Evolutionary conservation across 106 monocot species (phyloP), one percentile per base, ranked within the genome.

Genomic region (Iris macrosiphon): DNA sequence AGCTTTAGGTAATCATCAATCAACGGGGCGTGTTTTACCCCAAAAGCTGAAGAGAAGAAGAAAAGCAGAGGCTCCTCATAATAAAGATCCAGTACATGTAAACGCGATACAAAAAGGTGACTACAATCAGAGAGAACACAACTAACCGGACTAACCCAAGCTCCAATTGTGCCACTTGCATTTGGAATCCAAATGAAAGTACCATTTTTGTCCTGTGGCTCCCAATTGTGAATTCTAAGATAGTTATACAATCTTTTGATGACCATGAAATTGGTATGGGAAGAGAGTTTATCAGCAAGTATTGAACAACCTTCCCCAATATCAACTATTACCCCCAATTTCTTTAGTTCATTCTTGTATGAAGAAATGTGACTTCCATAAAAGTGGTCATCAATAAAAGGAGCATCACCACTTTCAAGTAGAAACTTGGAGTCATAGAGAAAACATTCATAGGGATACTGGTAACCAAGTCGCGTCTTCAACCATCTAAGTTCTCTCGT

Each of bases 321-420:
- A 52, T 81, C 75, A 0, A 62, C 66, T 2, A 23, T 39, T 13
- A 75, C 80, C 26, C 80, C 80, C 35, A 81, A 62, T 37, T 22
- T 39, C 31, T 13, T 27, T 3, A 81, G 70, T 7, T 55, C 55
- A 30, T 45, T 30, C 26, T 25, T 59, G 44, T 52, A 81, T 14
- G 42, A 28, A 5, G 18, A 1, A 40, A 81, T 70, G 14, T 46
- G 52, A 1, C 56, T 29, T 7, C 80, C 80, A 67, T 81, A 81
- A 21, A 67, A 75, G 12, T 12, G 20, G 35, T 71, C 67, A 58
- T 72, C 75, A 17, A 75, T 71, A 66, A 74, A 75, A 31, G 80
- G 80, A 0, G 56, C 75, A 53, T 81, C 80, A 28, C 61, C 65
- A 8, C 18, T 31, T 3, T 61, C n/a, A n/a, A n/a, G n/a, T n/a